phyloP scores from a whole-genome alignment of 1,284 basidiomycete genomes.

The Earliella scabrosa region DNA sequence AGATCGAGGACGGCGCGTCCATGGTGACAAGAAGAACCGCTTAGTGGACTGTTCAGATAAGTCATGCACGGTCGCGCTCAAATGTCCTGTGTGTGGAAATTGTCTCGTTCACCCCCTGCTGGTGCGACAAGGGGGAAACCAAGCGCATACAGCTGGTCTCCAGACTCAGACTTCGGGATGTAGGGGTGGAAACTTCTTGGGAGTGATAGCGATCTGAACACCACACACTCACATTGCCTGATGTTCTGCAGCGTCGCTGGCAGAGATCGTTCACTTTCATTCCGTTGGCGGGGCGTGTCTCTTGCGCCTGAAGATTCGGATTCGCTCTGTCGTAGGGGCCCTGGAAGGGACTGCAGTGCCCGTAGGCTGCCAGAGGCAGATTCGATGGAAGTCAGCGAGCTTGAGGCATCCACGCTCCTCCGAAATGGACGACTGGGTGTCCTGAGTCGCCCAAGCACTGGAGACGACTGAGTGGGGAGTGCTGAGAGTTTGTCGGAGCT shows the following conservation, averaged over 20 bases:
- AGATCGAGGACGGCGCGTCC: too few relatives aligned
- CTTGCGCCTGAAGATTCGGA: slow-evolving; percentile 36
- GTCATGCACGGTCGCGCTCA: too few relatives aligned
- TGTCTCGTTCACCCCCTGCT: too few relatives aligned
- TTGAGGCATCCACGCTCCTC: slow-evolving; percentile 32
- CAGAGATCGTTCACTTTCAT: slow-evolving; percentile 44
- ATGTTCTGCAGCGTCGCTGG: slow-evolving; percentile 37
- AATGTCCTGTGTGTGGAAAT: too few relatives aligned
- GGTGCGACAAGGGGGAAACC: too few relatives aligned
- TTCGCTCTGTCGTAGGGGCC: slow-evolving; percentile 24
- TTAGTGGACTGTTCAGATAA: too few relatives aligned
- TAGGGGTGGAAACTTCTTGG: background rate
- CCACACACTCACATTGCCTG: slow-evolving; percentile 36
- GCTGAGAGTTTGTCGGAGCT: slow-evolving; percentile 46
- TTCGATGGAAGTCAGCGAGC: slow-evolving; percentile 32
- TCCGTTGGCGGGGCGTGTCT: slow-evolving; percentile 40
- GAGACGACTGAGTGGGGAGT: slow-evolving; percentile 38
- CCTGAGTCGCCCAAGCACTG: slow-evolving; percentile 33
- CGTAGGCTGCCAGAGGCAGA: slow-evolving; percentile 26
- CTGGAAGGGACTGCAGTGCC: slow-evolving; percentile 23
- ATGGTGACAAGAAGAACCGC: too few relatives aligned
- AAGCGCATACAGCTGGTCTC: too few relatives aligned
- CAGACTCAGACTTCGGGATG: background rate
- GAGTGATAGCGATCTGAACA: too few relatives aligned
- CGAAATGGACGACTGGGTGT: slow-evolving; percentile 25